Conservation (phyloP, 257 asterid species). For the Solanum etuberosum region DNA sequence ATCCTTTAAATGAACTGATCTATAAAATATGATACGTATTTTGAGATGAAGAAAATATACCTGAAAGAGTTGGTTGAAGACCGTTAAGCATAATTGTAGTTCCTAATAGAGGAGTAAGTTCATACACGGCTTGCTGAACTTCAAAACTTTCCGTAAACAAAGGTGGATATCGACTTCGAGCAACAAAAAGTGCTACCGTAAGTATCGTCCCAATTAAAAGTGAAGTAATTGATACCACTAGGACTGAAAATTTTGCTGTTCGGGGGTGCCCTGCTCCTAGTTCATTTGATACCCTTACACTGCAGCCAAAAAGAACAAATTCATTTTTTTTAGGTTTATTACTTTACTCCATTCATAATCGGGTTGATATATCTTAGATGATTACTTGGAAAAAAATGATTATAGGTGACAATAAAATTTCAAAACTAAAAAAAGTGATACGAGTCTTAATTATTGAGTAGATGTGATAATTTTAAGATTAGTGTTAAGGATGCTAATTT, state of each 20-base stretch:
- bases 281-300: background rate
- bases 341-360: background rate
- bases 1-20: too few species aligned
- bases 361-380: background rate
- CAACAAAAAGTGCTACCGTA: too few species aligned
- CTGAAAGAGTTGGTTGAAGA: background rate
- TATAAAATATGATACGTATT: background rate
- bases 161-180: background rate
- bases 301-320: background rate
- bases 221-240: too few species aligned
- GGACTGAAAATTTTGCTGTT: background rate
- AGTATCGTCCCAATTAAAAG: too few species aligned
- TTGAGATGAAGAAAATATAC: background rate
- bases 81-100: background rate
- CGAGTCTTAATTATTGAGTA: too few species aligned
- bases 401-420: too few species aligned
- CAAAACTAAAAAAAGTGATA: too few species aligned
- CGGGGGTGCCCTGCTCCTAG: background rate
- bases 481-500: too few species aligned
- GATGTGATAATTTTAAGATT: too few species aligned
- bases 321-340: background rate
- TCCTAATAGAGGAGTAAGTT: conserved; percentile 2
- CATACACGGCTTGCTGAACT: background rate
- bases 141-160: background rate
- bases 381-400: too few species aligned